Evolutionary conservation across 1,284 basidiomycete species (phyloP).

Genomic region (Phaffia rhodozyma): DNA sequence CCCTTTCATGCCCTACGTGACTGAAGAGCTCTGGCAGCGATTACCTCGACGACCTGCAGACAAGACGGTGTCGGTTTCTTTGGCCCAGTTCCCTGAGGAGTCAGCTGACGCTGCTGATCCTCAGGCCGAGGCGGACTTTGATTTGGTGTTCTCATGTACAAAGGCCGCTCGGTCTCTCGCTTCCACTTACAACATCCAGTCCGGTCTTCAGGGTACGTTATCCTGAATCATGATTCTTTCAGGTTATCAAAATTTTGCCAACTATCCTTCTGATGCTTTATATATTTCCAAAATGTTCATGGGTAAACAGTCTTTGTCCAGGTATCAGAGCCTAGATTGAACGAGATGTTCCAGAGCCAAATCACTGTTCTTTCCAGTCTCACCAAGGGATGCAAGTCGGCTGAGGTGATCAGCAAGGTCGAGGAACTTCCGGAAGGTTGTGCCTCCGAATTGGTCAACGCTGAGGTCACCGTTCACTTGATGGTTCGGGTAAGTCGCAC

Average conservation of each 20-base stretch:
- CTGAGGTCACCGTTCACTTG: slow-evolving; percentile 62
- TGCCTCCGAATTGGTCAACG: slow-evolving; percentile 66
- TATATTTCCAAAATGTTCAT: not conserved
- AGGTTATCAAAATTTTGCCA: not conserved
- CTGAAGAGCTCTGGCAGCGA: slow-evolving; percentile 97
- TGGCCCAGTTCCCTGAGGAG: slow-evolving; percentile 66
- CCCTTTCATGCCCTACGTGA: slow-evolving; percentile 99
- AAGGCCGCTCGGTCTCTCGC: slow-evolving; percentile 73
- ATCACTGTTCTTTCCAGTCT: slow-evolving; percentile 63
- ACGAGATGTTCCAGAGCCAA: slow-evolving; percentile 57
- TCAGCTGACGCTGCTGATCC: slow-evolving; percentile 56
- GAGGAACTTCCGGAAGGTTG: slow-evolving; percentile 69
- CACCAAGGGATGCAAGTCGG: slow-evolving; percentile 75
- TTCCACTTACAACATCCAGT: slow-evolving; percentile 68
- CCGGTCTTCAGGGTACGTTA: slow-evolving; percentile 48
- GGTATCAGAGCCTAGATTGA: slow-evolving; percentile 51
- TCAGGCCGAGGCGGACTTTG: slow-evolving; percentile 71
- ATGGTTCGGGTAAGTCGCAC: slow-evolving; percentile 58
- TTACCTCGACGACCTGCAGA: slow-evolving; percentile 76
- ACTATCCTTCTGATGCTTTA: not conserved
- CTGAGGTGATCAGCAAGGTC: slow-evolving; percentile 47
- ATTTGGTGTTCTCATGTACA: slow-evolving; percentile 70
- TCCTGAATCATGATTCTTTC: not conserved
- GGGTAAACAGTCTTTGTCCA: slow-evolving; percentile 59
- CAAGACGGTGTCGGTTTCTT: slow-evolving; percentile 73